These are phyloP conservation scores for Prunus mongolica DNA, from an alignment of 306 rosid species.

Conservation along the genomic window DNA sequence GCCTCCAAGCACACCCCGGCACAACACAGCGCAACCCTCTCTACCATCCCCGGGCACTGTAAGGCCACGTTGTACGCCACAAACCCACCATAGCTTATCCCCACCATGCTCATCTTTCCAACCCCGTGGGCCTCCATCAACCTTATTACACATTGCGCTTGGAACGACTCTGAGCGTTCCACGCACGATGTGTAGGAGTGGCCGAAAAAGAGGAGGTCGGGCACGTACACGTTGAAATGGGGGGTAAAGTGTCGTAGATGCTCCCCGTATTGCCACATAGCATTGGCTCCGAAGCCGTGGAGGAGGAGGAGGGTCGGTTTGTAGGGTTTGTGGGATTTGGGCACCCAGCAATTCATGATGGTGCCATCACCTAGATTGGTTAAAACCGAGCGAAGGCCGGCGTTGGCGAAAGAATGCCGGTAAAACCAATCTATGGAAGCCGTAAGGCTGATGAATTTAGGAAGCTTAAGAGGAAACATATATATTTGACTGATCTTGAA, in stretches of 20 bases:
- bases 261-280: constrained; percentile 79
- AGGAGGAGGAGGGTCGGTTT: constrained; percentile 53
- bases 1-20: constrained; percentile 73
- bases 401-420: constrained; percentile 42
- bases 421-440: constrained; percentile 55
- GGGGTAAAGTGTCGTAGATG: constrained; percentile 37
- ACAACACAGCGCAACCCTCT: constrained; percentile 55
- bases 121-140: constrained; percentile 55
- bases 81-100: constrained; percentile 81
- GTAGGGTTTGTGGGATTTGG: constrained; percentile 30
- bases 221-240: constrained; percentile 60
- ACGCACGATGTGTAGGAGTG: constrained; percentile 42
- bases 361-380: constrained; percentile 63
- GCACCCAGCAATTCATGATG: constrained; percentile 68
- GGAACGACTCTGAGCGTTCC: constrained; percentile 57
- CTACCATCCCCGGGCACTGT: constrained; percentile 56
- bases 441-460: constrained; percentile 50
- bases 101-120: constrained; percentile 42
- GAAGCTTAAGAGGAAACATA: constrained; percentile 21
- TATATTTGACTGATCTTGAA: not conserved
- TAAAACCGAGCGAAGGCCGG: constrained; percentile 54
- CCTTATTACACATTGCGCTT: constrained; percentile 44
- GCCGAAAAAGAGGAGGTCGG: constrained; percentile 79
- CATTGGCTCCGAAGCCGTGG: constrained; percentile 82
- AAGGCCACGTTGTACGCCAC: constrained; percentile 60